Base-by-base conservation (phyloP, 2,329 filamentous ascomycete genomes). In the Cryphonectria parasitica region DNA sequence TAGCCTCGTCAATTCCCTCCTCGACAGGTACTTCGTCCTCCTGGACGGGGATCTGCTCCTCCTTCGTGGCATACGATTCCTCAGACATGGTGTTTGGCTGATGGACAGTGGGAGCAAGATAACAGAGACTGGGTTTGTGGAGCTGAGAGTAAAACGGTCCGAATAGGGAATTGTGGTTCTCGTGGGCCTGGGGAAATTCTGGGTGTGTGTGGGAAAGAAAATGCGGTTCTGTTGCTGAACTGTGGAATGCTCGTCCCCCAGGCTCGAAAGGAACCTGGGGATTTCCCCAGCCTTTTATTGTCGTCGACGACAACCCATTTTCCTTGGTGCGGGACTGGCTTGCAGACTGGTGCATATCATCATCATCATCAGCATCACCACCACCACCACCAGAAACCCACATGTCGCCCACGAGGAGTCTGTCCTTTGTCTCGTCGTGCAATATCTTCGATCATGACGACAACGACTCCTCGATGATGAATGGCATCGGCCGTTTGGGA, bases 11-110 rank as follows among this genome's bases (percentile, higher is more conserved):
- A 1, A 73, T 69, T 22, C 69, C 69, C 25, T 72, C 73, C 56
- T 76, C 74, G 17, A 75, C 49, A 3, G 66, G 41, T 2, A 61
- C 73, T 19, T 68, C 69, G 56, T 76, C 74, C 36, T 71, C 70
- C 6, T 74, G 43, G 13, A 75, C 74, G 0, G 71, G 72, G 43
- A 68, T 17, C 8, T 68, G 63, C 43, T 68, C 52, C 25, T 74
- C 71, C 60, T 72, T 62, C n/a, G 62, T 67, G 68, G 64, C 52
- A 64, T 68, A 68, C 39, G 67, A 63, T 39, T 69, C 39, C 39
- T 67, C 58, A 69, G 70, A 67, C 65, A 68, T 70, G 28, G 17
- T 71, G 67, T 31, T 36, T 34, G 36, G 70, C 62, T 66, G 52
- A 65, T 36, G 2, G 10, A 41, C 31, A 25, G n/a, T 22, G 41